A percentile compares a stretch with the other conserved stretches of the same genome.
These are phyloP conservation scores for Alternaria sp. DNA, from an alignment of 2,329 filamentous ascomycete genomes.

Conservation along the genomic window DNA sequence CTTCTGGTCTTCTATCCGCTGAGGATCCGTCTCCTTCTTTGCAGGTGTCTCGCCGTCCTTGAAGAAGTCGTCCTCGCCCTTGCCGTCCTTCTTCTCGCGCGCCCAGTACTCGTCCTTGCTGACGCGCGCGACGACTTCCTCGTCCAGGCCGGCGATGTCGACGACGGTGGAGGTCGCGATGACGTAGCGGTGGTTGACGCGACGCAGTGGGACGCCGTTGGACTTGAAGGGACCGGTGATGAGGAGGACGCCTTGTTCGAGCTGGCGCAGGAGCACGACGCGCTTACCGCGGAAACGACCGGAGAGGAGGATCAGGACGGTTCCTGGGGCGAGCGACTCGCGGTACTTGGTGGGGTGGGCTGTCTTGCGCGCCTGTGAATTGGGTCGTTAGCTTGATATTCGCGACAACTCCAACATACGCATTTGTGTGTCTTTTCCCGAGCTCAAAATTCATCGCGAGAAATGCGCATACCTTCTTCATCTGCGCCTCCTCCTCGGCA, in stretches of 20 bases:
- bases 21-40: conserved; percentile 93
- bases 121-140: conserved; percentile 75
- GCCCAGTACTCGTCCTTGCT: conserved; percentile 87
- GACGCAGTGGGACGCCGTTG: conserved; percentile 96
- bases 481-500: conserved; percentile 85
- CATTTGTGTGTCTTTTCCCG: background rate
- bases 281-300: conserved; percentile 99
- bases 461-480: conserved; percentile 83
- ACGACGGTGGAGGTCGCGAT: conserved; percentile 87
- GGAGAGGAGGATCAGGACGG: conserved; percentile 97
- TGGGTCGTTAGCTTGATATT: conserved; percentile 9
- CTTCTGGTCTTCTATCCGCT: conserved; percentile 96
- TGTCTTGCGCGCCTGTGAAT: conserved; percentile 84
- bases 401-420: background rate
- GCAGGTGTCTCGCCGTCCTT: conserved; percentile 88
- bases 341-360: conserved; percentile 87
- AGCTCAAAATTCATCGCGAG: background rate
- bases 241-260: conserved; percentile 94
- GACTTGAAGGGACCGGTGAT: conserved; percentile 99
- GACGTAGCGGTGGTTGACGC: conserved; percentile 90
- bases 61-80: conserved; percentile 97
- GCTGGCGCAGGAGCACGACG: conserved; percentile 95
- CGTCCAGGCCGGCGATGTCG: conserved; percentile 81
- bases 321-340: conserved; percentile 87
- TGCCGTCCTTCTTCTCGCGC: conserved; percentile 90